Evolutionary conservation across 305 asterid species (phyloP).

Genomic region (Euphrasia arctica): DNA sequence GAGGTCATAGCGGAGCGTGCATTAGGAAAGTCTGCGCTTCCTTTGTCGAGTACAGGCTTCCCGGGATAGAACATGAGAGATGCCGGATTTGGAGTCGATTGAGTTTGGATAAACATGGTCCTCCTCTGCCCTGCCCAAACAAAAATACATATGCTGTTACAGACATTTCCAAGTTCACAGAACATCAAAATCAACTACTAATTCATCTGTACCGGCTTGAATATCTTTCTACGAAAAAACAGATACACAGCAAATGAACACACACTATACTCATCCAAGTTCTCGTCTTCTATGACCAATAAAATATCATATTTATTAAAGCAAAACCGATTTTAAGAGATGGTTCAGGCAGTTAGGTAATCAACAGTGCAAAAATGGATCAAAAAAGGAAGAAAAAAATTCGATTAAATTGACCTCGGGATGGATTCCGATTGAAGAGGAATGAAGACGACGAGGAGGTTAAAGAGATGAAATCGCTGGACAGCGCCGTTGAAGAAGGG

Average conservation of each 20-base stretch:
- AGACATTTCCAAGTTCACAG: conserved; percentile 3
- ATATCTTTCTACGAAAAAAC: not conserved
- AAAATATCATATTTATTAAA: no score
- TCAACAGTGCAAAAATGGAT: not conserved
- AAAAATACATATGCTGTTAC: not conserved
- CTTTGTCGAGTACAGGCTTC: conserved; percentile 83
- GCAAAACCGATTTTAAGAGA: no score
- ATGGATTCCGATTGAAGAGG: conserved; percentile 33
- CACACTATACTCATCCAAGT: no score
- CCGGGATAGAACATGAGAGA: conserved; percentile 96
- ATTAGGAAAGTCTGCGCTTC: conserved; percentile 88
- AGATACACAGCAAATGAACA: not conserved
- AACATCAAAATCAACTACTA: not conserved
- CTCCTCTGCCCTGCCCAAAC: conserved; percentile 79
- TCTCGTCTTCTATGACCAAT: no score
- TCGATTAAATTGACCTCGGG: conserved; percentile 43
- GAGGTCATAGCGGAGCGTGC: conserved; percentile 92
- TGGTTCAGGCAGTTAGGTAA: not conserved
- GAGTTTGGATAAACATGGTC: conserved; percentile 92
- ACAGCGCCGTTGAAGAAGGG: conserved; percentile 27
- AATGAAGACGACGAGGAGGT: conserved; percentile 27
- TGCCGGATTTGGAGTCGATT: conserved; percentile 87
- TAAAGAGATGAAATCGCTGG: conserved; percentile 23
- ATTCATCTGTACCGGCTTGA: not conserved
- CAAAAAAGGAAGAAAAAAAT: not conserved